Base-by-base conservation (phyloP, 805 yeast species). In the Candida mattraensis region DNA sequence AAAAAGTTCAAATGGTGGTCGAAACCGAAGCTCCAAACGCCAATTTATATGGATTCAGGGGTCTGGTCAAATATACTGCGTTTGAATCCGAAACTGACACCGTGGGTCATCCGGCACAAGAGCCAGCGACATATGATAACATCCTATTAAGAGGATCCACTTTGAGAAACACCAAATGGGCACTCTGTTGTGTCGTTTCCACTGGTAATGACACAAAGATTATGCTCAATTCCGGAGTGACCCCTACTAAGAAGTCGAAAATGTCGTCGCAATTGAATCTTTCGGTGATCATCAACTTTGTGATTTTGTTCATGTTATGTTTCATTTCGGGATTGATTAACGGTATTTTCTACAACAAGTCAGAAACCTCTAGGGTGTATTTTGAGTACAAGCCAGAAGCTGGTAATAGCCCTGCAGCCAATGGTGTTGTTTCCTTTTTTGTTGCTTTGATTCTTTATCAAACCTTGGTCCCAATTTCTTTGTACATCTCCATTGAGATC, bases 171-270 rank as follows among this genome's bases (percentile, higher is more conserved):
- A 81, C 91, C 3, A 75, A 76, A 45, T 84, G 89, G 88, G 83
- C 70, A 3, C 67, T 85, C 37, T 87, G 91, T 17, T 56, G 78
- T 17, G 89, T 80, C 5, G 70, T 81, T n/a, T 83, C 80, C 55
- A 84, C 94, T 3, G 94, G 94, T 37, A 56, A 60, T 23, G 91
- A 84, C 50, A 71, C 88, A 8, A 85, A 84, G 59, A 80, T 85
- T 40, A 80, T 84, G 80, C 61, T 85, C 43, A 84, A 85, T 55
- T 70, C 89, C 3, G 93, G 93, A 33, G 70, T 74, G 18, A 83
- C 93, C 0, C 94, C 94, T 7, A 76, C 82, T 2, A 84, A 84
- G 56, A 70, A 76, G 30, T 78, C 86, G 7, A 70, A 76, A 48
- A 76, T 84, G 33, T 70, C 86, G 1, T 66, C 76, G 24, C 83